Evolutionary conservation across 257 asterid genomes (phyloP).

Genomic region (Solanum appendiculatum): DNA sequence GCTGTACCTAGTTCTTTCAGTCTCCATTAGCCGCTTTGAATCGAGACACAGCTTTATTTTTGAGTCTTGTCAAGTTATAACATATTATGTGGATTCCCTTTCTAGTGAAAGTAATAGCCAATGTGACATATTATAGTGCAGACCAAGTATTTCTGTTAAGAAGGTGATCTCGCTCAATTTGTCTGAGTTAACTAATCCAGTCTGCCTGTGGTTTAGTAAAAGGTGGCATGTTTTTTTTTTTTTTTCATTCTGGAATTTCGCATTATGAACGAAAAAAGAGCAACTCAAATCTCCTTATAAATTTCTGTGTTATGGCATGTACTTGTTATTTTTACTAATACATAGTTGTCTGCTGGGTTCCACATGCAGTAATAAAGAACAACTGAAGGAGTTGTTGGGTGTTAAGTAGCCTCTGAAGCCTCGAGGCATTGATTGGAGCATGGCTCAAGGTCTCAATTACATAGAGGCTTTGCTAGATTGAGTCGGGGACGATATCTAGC

Average conservation of each 20-base stretch:
- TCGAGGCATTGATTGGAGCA: neutral
- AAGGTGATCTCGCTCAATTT: neutral
- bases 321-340: neutral
- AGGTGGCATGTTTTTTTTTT: neutral
- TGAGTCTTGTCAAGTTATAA: neutral
- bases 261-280: neutral
- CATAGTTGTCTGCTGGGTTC: neutral
- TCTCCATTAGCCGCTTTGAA: neutral
- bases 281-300: neutral
- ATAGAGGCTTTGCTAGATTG: neutral
- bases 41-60: neutral
- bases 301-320: neutral
- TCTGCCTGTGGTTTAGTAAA: neutral
- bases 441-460: neutral
- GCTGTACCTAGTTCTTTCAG: neutral
- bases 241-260: neutral
- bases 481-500: neutral
- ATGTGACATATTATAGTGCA: neutral
- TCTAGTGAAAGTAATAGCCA: neutral
- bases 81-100: neutral
- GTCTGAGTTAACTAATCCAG: neutral
- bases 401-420: neutral
- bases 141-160: neutral
- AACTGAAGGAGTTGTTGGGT: neutral
- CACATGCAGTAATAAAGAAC: slow-evolving; percentile 4